A percentile compares a stretch with the other conserved stretches of the same genome.
phyloP scores from a whole-genome alignment of 768 basidiomycete genomes.

The Tricholoma flavovirens region DNA sequence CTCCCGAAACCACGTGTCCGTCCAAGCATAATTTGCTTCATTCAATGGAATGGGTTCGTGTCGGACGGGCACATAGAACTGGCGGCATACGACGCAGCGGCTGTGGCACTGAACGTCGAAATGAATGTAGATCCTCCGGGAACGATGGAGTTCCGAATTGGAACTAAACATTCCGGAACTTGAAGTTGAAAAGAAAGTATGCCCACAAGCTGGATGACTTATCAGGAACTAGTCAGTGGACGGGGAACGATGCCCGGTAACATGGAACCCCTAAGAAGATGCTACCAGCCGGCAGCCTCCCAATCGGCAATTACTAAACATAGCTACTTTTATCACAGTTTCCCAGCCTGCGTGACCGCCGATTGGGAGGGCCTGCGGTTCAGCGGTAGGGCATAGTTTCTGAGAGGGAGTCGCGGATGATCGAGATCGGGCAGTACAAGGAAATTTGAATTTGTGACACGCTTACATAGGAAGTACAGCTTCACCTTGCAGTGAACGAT shows the following conservation, averaged over 20 bases:
- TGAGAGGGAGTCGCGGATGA: too few relatives aligned
- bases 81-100: not conserved
- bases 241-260: not conserved
- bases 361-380: too few relatives aligned
- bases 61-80: not conserved
- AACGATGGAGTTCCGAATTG: not conserved
- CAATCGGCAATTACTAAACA: too few relatives aligned
- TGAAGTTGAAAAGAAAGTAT: not conserved
- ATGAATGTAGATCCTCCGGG: not conserved
- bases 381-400: too few relatives aligned
- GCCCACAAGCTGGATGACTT: not conserved
- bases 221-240: not conserved
- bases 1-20: not conserved
- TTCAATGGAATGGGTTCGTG: not conserved
- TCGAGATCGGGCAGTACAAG: too few relatives aligned
- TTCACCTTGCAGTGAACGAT: slow-evolving; percentile 1
- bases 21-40: not conserved
- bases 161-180: not conserved
- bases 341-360: too few relatives aligned
- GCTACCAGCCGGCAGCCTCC: too few relatives aligned
- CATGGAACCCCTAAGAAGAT: not conserved
- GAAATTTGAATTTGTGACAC: too few relatives aligned
- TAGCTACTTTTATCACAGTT: too few relatives aligned
- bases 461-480: too few relatives aligned
- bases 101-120: not conserved